Conservation (phyloP, 2,329 filamentous ascomycete species). For the Sporothrix pseudoabietina region DNA sequence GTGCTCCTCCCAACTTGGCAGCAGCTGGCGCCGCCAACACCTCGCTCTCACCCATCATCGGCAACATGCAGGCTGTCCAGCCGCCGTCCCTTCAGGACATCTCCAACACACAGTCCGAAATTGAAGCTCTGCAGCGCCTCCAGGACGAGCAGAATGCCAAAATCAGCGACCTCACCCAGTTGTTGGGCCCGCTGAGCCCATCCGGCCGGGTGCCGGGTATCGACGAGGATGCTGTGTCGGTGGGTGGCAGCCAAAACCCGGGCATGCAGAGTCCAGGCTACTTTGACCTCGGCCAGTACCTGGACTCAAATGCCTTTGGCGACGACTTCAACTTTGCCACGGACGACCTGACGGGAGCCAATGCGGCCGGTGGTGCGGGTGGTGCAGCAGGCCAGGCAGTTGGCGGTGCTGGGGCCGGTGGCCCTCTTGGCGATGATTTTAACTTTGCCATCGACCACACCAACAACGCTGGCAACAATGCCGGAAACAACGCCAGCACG, state of each 20-base stretch:
- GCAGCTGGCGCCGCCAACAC: slow-evolving; percentile 31
- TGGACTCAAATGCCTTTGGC: slow-evolving; percentile 49
- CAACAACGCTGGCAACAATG: not conserved
- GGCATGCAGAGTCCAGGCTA: slow-evolving; percentile 40
- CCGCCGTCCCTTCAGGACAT: slow-evolving; percentile 63
- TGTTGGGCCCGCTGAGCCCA: slow-evolving; percentile 78
- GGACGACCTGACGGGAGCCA: slow-evolving; percentile 40
- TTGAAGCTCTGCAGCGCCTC: slow-evolving; percentile 76
- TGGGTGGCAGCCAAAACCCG: not conserved
- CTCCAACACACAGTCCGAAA: slow-evolving; percentile 69
- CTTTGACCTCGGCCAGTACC: slow-evolving; percentile 55
- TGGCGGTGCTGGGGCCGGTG: not conserved
- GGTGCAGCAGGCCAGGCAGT: not conserved
- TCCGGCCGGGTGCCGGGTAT: slow-evolving; percentile 77
- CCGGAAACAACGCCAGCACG: not conserved
- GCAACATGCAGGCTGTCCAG: slow-evolving; percentile 52
- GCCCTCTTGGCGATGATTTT: slow-evolving; percentile 5
- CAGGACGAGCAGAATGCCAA: slow-evolving; percentile 77
- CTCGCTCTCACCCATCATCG: slow-evolving; percentile 52
- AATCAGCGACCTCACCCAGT: slow-evolving; percentile 71
- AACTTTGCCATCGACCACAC: slow-evolving; percentile 21
- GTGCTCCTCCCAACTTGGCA: slow-evolving; percentile 7
- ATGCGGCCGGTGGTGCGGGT: not conserved
- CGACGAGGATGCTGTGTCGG: slow-evolving; percentile 43
- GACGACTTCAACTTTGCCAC: slow-evolving; percentile 55